phyloP scores from a whole-genome alignment of 2,329 filamentous ascomycete species.

The Dryadomyces quercus-mongolicae region DNA sequence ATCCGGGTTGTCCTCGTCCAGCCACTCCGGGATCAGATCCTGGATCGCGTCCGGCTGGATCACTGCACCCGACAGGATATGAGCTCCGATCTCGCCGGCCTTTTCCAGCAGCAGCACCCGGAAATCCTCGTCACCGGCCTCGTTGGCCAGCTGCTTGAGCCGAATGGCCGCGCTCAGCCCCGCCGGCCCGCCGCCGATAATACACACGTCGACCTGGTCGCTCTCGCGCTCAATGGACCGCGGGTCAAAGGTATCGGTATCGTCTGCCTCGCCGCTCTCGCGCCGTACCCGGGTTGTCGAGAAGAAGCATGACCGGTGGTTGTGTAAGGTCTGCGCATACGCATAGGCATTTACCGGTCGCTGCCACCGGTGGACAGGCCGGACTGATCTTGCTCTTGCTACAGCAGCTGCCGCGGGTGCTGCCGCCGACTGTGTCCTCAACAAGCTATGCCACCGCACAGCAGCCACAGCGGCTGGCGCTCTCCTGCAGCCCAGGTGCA shows the following conservation, averaged over 20 bases:
- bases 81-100: slow-evolving; percentile 85
- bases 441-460: background rate
- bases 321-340: background rate
- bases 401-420: background rate
- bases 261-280: slow-evolving; percentile 14
- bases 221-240: slow-evolving; percentile 67
- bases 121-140: slow-evolving; percentile 91
- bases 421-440: background rate
- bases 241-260: slow-evolving; percentile 52
- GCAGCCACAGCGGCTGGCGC: background rate
- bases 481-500: background rate
- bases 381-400: background rate
- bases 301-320: slow-evolving; percentile 11
- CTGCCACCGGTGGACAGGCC: background rate
- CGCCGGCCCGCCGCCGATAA: slow-evolving; percentile 90
- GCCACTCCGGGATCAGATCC: slow-evolving; percentile 89
- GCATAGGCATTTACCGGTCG: background rate
- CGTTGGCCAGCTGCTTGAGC: slow-evolving; percentile 89
- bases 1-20: slow-evolving; percentile 74
- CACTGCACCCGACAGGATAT: slow-evolving; percentile 92
- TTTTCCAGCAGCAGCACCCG: slow-evolving; percentile 89
- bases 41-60: slow-evolving; percentile 80
- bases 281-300: slow-evolving; percentile 15
- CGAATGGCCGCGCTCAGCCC: slow-evolving; percentile 88
- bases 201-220: slow-evolving; percentile 92